Conservation (phyloP, 352 stramenopile species). For the Globisporangium barbulae region DNA sequence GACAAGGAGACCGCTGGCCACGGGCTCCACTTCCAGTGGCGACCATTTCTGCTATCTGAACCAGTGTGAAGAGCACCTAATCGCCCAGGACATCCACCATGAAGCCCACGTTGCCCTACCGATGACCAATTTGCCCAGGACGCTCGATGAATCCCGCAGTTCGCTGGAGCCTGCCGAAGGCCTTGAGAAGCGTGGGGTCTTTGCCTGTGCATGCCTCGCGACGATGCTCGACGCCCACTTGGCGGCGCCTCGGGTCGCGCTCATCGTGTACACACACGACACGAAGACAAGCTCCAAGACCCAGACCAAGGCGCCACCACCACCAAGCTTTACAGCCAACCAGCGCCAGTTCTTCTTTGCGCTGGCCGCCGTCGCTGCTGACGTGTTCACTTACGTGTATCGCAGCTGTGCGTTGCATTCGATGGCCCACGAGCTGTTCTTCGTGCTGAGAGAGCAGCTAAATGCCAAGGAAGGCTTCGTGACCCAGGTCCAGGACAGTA, state of each 20-base stretch:
- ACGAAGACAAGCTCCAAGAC: constrained; percentile 2
- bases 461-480: constrained; percentile 45
- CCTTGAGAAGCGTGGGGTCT: constrained; percentile 51
- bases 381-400: constrained; percentile 55
- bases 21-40: not conserved
- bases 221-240: constrained; percentile 53
- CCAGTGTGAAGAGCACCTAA: constrained; percentile 29
- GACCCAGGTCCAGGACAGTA: constrained; percentile 18
- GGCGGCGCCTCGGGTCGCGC: constrained; percentile 27
- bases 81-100: constrained; percentile 46
- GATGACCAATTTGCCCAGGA: constrained; percentile 74
- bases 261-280: constrained; percentile 64
- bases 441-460: constrained; percentile 41
- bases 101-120: constrained; percentile 44
- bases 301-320: not conserved
- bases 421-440: constrained; percentile 37
- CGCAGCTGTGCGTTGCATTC: constrained; percentile 53
- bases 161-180: constrained; percentile 36
- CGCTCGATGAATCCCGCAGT: constrained; percentile 51
- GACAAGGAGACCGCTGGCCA: constrained; percentile 29
- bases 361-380: constrained; percentile 39
- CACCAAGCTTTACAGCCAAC: constrained; percentile 36
- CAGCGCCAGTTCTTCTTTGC: constrained; percentile 61
- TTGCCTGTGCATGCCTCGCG: constrained; percentile 51
- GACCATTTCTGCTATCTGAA: constrained; percentile 61